Evolutionary conservation across 176 grass and related monocot genomes (phyloP).

Genomic region (Lolium rigidum): DNA sequence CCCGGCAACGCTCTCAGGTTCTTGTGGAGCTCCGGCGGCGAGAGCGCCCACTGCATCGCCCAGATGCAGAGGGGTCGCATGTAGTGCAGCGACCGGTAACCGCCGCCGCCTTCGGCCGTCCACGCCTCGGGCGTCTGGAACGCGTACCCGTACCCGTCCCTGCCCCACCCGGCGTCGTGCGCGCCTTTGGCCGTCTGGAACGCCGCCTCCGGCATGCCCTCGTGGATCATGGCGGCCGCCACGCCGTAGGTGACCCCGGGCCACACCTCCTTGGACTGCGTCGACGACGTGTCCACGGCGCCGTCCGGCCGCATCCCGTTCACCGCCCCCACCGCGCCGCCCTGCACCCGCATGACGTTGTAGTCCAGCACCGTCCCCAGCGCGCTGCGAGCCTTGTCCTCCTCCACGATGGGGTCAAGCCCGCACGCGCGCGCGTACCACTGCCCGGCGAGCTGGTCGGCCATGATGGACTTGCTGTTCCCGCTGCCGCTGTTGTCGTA

Average conservation of each 20-base stretch:
- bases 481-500: slow-evolving; percentile 39
- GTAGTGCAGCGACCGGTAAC: slow-evolving; percentile 66
- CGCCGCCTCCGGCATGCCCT: slow-evolving; percentile 64
- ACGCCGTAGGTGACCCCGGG: slow-evolving; percentile 66
- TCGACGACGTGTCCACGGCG: slow-evolving; percentile 44
- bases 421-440: slow-evolving; percentile 66
- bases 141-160: slow-evolving; percentile 67
- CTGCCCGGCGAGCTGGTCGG: slow-evolving; percentile 73
- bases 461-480: slow-evolving; percentile 61
- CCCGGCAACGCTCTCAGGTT: slow-evolving; percentile 17
- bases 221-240: slow-evolving; percentile 69
- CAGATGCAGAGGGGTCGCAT: slow-evolving; percentile 73
- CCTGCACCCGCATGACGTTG: slow-evolving; percentile 66
- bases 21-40: slow-evolving; percentile 44
- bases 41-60: slow-evolving; percentile 78
- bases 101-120: slow-evolving; percentile 41
- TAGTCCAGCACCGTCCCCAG: slow-evolving; percentile 60
- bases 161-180: slow-evolving; percentile 61
- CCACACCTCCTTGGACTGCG: slow-evolving; percentile 73
- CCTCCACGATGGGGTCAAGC: slow-evolving; percentile 61
- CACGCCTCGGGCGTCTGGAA: slow-evolving; percentile 77
- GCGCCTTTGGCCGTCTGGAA: slow-evolving; percentile 68
- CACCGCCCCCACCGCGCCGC: slow-evolving; percentile 57
- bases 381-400: slow-evolving; percentile 56
- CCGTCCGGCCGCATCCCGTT: slow-evolving; percentile 74